Conservation (phyloP, 306 rosid species). For the Acacia melanoxylon region DNA sequence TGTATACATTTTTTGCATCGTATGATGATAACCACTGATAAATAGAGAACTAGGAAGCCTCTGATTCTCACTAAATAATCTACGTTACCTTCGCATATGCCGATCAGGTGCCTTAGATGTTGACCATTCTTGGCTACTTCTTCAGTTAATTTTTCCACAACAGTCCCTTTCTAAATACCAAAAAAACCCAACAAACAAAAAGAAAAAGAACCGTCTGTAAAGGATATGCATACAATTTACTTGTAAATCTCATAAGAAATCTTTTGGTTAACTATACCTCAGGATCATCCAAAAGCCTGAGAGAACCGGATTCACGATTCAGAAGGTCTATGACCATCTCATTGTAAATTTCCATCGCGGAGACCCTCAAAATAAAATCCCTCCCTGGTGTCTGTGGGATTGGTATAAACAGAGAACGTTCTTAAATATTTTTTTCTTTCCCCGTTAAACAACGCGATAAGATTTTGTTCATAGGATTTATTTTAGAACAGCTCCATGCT, state of each 20-base stretch:
- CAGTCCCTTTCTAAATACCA: conserved; percentile 24
- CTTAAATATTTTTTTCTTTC: neutral
- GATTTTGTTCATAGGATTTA: neutral
- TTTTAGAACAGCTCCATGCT: neutral
- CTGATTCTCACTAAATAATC: neutral
- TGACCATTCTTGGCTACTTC: conserved; percentile 75
- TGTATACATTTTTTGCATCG: neutral
- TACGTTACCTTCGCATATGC: conserved; percentile 80
- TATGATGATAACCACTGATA: neutral
- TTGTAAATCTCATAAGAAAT: neutral
- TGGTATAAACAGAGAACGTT: neutral
- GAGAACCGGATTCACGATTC: conserved; percentile 58
- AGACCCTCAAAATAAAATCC: conserved; percentile 53
- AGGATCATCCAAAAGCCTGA: conserved; percentile 70
- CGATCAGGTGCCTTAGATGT: conserved; percentile 71
- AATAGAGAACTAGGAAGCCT: conserved; percentile 18
- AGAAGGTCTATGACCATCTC: conserved; percentile 68
- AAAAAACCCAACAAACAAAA: neutral
- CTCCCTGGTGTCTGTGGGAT: conserved; percentile 55
- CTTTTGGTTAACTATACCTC: conserved; percentile 44
- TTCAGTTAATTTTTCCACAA: conserved; percentile 44
- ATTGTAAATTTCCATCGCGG: conserved; percentile 66
- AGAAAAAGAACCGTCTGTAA: neutral
- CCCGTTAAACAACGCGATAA: neutral
- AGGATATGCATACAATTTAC: neutral